A percentile compares a stretch with the other conserved stretches of the same genome.
phyloP scores from a whole-genome alignment of 371 early-diverging fungal species.

The Mucor velutinosus region DNA sequence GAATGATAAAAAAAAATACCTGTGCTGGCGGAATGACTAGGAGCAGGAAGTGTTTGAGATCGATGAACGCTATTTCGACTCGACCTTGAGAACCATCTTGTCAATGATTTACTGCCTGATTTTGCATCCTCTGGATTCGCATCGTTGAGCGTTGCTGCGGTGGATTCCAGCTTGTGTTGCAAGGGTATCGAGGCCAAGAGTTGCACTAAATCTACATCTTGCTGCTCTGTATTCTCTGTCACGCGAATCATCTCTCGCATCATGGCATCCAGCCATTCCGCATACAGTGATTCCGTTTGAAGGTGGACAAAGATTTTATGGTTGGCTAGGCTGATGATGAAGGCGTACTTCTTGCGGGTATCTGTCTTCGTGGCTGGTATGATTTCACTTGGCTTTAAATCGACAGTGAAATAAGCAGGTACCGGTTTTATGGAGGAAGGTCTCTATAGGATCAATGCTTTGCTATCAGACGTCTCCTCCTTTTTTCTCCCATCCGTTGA shows the following conservation, averaged over 20 bases:
- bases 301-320: slow-evolving; percentile 38
- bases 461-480: no score
- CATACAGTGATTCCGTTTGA: slow-evolving; percentile 34
- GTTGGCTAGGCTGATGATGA: slow-evolving; percentile 17
- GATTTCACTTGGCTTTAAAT: slow-evolving; percentile 38
- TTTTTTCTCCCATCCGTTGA: no score
- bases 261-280: slow-evolving; percentile 47
- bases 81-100: slow-evolving; percentile 36
- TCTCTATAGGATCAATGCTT: neutral
- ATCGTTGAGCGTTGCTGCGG: neutral
- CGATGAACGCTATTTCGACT: slow-evolving; percentile 14
- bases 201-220: slow-evolving; percentile 3
- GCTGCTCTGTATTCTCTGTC: slow-evolving; percentile 14
- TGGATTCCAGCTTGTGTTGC: neutral
- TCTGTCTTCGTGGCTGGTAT: slow-evolving; percentile 37
- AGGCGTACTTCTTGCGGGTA: slow-evolving; percentile 26
- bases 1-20: no score
- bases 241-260: slow-evolving; percentile 46
- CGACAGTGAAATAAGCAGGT: slow-evolving; percentile 37
- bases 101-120: slow-evolving; percentile 5
- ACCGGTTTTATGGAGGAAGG: slow-evolving; percentile 20
- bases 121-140: neutral
- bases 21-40: slow-evolving; percentile 1
- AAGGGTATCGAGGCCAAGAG: slow-evolving; percentile 5
- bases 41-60: slow-evolving; percentile 3